Conservation (phyloP, 169 alveolate genomes). For the Perkinsus marinus region DNA sequence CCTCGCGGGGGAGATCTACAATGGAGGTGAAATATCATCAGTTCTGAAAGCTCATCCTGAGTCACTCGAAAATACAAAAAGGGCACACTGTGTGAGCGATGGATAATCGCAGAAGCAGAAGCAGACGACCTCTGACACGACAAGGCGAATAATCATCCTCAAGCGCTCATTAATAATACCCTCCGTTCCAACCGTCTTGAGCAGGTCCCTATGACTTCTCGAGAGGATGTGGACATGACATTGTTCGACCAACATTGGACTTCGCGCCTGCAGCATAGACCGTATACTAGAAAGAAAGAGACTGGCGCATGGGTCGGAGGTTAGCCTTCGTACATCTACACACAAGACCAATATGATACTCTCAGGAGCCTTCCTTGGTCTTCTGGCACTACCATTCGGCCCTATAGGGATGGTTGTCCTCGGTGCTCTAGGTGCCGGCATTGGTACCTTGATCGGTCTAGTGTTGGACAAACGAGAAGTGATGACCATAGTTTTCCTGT, state of each 20-base stretch:
- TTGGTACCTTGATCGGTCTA: not conserved
- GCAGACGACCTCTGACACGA: too few species aligned
- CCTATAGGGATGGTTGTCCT: not conserved
- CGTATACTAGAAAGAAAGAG: not conserved
- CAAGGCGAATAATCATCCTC: too few species aligned
- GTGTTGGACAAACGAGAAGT: not conserved
- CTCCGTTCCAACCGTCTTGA: too few species aligned
- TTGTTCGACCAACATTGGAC: not conserved
- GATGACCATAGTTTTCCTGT: too few species aligned
- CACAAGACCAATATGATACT: not conserved
- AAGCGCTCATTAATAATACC: too few species aligned
- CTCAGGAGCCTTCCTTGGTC: not conserved
- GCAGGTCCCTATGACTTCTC: too few species aligned
- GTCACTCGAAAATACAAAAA: too few species aligned
- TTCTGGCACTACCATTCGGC: not conserved
- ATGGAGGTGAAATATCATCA: too few species aligned
- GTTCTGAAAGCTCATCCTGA: too few species aligned
- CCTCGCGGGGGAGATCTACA: too few species aligned
- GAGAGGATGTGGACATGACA: not conserved
- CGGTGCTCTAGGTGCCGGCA: not conserved
- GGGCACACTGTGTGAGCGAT: too few species aligned
- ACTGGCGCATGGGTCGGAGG: not conserved
- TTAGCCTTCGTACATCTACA: not conserved
- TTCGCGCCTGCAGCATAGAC: not conserved
- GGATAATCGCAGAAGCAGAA: too few species aligned